These are phyloP conservation scores for Talaromyces proteolyticus DNA, from an alignment of 495 filamentous ascomycete species.

Conservation along the genomic window DNA sequence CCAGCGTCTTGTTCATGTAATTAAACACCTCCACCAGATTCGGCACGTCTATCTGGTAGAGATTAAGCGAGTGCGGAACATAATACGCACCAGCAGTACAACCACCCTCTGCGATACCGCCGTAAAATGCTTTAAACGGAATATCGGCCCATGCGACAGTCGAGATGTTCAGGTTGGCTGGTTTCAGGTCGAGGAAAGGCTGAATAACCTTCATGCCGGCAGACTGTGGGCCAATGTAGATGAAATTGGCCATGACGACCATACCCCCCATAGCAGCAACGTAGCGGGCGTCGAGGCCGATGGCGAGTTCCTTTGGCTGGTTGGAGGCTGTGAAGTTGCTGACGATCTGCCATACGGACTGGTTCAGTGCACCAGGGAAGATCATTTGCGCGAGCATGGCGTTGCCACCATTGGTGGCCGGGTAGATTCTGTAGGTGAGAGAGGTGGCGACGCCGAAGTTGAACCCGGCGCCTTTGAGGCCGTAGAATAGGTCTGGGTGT, in stretches of 20 bases:
- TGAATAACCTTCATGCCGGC: not conserved
- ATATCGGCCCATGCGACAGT: not conserved
- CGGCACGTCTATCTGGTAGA: not conserved
- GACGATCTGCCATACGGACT: too few relatives aligned
- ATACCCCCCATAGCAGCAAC: not conserved
- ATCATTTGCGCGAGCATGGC: too few relatives aligned
- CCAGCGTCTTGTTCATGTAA: too few relatives aligned
- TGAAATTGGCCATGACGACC: conserved; percentile 1
- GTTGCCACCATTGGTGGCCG: too few relatives aligned
- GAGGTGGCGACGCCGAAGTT: conserved; percentile 49
- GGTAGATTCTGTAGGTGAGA: conserved; percentile 7
- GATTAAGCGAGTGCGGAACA: too few relatives aligned
- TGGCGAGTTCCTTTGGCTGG: not conserved
- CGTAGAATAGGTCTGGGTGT: conserved; percentile 34
- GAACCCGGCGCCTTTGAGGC: conserved; percentile 27
- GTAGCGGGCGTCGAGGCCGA: not conserved
- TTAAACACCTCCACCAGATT: too few relatives aligned
- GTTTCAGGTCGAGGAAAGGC: not conserved
- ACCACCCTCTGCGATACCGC: not conserved
- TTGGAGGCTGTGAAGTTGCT: too few relatives aligned
- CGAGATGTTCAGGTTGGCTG: not conserved
- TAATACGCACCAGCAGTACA: too few relatives aligned
- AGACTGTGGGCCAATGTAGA: conserved; percentile 1
- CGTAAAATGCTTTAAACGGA: not conserved
- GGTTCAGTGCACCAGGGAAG: too few relatives aligned